phyloP scores from a whole-genome alignment of 768 basidiomycete species.

The Leccinum subgranulosum region DNA sequence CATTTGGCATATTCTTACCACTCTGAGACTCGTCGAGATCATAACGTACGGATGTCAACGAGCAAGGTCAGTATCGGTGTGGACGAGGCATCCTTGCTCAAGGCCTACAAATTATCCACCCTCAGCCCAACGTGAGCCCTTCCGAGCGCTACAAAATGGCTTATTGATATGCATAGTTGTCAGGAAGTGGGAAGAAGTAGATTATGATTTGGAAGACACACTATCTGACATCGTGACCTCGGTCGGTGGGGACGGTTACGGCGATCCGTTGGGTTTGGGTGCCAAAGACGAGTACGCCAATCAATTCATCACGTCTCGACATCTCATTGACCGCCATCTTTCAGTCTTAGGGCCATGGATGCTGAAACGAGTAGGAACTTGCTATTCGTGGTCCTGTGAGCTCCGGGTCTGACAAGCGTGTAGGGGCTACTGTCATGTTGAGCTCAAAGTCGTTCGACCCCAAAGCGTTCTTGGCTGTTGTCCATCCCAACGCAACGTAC shows the following conservation, averaged over 20 bases:
- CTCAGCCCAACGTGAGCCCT: constrained; percentile 68
- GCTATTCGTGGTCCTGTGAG: constrained; percentile 8
- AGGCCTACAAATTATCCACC: constrained; percentile 81
- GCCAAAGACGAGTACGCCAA: constrained; percentile 50
- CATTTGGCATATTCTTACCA: not conserved
- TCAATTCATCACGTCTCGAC: not conserved
- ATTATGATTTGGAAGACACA: constrained; percentile 79
- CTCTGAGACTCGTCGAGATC: not conserved
- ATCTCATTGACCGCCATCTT: not conserved
- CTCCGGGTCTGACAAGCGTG: constrained; percentile 4
- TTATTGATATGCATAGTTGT: constrained; percentile 4
- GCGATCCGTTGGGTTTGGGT: constrained; percentile 80
- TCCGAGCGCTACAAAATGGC: not conserved
- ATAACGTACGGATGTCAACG: constrained; percentile 12
- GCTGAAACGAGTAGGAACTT: constrained; percentile 63
- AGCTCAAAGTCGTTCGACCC: constrained; percentile 96
- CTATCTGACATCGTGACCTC: constrained; percentile 67
- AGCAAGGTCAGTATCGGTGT: constrained; percentile 65
- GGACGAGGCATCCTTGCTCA: constrained; percentile 81
- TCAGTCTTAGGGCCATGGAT: constrained; percentile 65
- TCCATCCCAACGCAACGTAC: constrained; percentile 94
- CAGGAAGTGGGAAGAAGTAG: constrained; percentile 88
- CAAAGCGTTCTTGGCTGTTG: constrained; percentile 84
- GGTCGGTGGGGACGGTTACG: constrained; percentile 55
- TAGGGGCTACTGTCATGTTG: constrained; percentile 80